Conservation (phyloP, 1,284 basidiomycete species). For the Agroathelia rolfsii region DNA sequence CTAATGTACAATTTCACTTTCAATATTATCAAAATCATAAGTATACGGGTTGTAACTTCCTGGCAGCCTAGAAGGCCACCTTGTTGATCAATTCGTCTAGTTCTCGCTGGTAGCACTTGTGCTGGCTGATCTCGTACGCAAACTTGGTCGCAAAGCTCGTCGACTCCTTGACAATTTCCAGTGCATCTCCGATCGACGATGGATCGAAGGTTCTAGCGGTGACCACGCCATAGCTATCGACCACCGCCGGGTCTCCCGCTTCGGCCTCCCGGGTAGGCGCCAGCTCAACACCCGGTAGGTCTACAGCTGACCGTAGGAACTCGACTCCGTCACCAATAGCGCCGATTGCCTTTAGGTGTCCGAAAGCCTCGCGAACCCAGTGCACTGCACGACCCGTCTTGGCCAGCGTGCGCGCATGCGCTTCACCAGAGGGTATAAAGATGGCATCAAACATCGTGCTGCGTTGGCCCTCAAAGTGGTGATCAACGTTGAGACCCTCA, state of each 20-base stretch:
- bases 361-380: conserved; percentile 71
- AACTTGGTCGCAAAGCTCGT: conserved; percentile 51
- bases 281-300: conserved; percentile 35
- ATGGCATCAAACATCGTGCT: conserved; percentile 76
- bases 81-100: conserved; percentile 38
- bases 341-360: conserved; percentile 71
- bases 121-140: conserved; percentile 51
- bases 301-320: conserved; percentile 37
- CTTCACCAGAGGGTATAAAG: conserved; percentile 57
- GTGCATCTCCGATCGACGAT: conserved; percentile 29
- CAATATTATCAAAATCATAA: no score
- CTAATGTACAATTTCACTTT: no score
- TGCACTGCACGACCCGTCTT: conserved; percentile 52
- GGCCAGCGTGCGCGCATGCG: conserved; percentile 41
- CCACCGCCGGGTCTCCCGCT: conserved; percentile 33
- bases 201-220: conserved; percentile 37
- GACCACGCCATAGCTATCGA: conserved; percentile 51
- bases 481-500: conserved; percentile 43
- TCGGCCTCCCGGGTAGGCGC: conserved; percentile 20
- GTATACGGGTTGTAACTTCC: no score
- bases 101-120: conserved; percentile 54
- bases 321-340: conserved; percentile 56
- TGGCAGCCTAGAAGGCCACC: conserved; percentile 57
- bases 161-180: conserved; percentile 33
- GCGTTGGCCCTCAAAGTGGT: conserved; percentile 67